Percentiles rank a stretch among this genome's conserved stretches.
phyloP scores from a whole-genome alignment of 2,329 filamentous ascomycete species.

The Trichophyton schoenleinii region DNA sequence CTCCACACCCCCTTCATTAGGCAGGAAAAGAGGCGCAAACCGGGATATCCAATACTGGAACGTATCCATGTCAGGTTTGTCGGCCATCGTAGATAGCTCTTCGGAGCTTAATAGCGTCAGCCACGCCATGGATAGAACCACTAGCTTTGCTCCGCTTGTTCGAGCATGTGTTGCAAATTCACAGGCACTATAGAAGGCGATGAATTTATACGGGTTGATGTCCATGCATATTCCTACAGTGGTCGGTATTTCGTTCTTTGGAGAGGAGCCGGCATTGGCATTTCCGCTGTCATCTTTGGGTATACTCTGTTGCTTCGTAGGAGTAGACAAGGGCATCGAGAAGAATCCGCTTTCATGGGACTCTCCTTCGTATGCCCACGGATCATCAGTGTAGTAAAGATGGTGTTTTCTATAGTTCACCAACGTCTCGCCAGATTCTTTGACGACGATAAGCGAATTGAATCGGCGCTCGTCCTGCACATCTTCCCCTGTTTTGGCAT shows the following conservation, averaged over 20 bases:
- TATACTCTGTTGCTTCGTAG: not conserved
- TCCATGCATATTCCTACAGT: conserved; percentile 42
- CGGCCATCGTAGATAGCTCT: conserved; percentile 34
- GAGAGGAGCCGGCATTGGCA: conserved; percentile 1
- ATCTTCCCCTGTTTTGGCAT: conserved; percentile 11
- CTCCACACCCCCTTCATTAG: conserved; percentile 19
- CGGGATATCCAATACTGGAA: conserved; percentile 52
- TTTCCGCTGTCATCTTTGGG: not conserved
- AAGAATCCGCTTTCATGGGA: conserved; percentile 18
- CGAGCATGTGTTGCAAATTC: conserved; percentile 49
- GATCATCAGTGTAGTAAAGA: conserved; percentile 55
- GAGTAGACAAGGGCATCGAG: conserved; percentile 15
- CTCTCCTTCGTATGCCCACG: conserved; percentile 46
- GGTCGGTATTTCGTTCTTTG: conserved; percentile 24
- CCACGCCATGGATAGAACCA: conserved; percentile 54
- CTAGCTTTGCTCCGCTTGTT: conserved; percentile 36
- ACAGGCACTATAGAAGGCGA: conserved; percentile 45
- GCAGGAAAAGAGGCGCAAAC: conserved; percentile 40
- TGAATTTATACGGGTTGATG: conserved; percentile 51
- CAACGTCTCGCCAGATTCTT: conserved; percentile 42
- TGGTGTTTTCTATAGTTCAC: conserved; percentile 52
- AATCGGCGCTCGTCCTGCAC: conserved; percentile 26
- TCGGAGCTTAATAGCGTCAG: conserved; percentile 39
- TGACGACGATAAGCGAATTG: conserved; percentile 48
- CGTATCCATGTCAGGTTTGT: conserved; percentile 45